phyloP scores from a whole-genome alignment of 1,284 basidiomycete species.

The Anthracocystis setariae region DNA sequence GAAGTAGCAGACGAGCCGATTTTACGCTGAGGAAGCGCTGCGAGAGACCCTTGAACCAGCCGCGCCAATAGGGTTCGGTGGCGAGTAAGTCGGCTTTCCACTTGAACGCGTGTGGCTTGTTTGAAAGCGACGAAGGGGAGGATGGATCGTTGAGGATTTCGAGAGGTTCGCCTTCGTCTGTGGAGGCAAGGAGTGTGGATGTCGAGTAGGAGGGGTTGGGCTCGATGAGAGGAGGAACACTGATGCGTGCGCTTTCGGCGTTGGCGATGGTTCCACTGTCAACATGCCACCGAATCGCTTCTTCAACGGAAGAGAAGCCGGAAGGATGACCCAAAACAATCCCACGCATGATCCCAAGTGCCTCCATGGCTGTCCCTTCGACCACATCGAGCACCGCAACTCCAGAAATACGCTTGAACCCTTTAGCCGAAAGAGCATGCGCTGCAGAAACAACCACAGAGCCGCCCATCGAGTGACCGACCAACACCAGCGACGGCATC shows the following conservation, averaged over 20 bases:
- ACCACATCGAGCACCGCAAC: conserved; percentile 94
- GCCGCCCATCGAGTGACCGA: conserved; percentile 69
- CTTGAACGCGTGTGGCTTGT: conserved; percentile 57
- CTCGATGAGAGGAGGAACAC: conserved; percentile 59
- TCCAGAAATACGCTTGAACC: conserved; percentile 73
- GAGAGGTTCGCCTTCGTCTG: conserved; percentile 20
- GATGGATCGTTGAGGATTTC: conserved; percentile 13
- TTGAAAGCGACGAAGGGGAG: background rate
- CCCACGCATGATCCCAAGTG: conserved; percentile 86
- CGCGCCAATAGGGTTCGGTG: conserved; percentile 90
- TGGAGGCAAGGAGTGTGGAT: background rate
- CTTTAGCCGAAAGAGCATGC: conserved; percentile 35
- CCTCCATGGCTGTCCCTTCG: conserved; percentile 94
- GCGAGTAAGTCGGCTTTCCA: conserved; percentile 87
- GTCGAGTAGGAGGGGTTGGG: conserved; percentile 25
- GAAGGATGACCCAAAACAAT: conserved; percentile 86
- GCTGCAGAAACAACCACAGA: conserved; percentile 53
- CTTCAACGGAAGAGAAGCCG: conserved; percentile 82
- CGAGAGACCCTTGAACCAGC: conserved; percentile 90
- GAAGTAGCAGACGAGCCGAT: conserved; percentile 83
- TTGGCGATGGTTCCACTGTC: conserved; percentile 63
- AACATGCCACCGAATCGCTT: conserved; percentile 94
- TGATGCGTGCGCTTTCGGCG: conserved; percentile 60
- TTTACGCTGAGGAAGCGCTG: conserved; percentile 78
- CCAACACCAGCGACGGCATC: conserved; percentile 55